Evolutionary conservation across 768 basidiomycete genomes (phyloP).

Genomic region (Russula lepida): DNA sequence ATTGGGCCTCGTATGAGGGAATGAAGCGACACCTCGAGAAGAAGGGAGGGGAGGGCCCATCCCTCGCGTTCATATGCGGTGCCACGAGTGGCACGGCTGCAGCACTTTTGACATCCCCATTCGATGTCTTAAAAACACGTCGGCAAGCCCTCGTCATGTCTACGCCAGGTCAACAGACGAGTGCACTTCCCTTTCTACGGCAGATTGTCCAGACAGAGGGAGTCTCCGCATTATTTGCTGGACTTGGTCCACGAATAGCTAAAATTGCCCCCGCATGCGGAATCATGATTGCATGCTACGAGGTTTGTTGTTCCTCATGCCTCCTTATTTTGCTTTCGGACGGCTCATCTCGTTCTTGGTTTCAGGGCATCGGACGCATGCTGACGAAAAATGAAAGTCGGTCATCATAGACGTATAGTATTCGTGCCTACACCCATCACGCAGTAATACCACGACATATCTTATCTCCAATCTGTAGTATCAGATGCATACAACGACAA

Average conservation of each 20-base stretch:
- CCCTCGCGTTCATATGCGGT: slow-evolving; percentile 81
- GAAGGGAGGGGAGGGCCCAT: slow-evolving; percentile 47
- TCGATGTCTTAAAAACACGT: slow-evolving; percentile 94
- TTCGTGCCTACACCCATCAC: neutral
- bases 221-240: slow-evolving; percentile 66
- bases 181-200: slow-evolving; percentile 55
- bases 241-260: slow-evolving; percentile 76
- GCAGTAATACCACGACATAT: slow-evolving; percentile 7
- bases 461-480: neutral
- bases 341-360: slow-evolving; percentile 14
- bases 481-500: neutral
- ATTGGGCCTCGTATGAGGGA: slow-evolving; percentile 93
- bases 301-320: slow-evolving; percentile 41
- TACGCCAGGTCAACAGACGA: slow-evolving; percentile 30
- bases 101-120: slow-evolving; percentile 85
- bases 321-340: neutral
- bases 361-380: slow-evolving; percentile 51
- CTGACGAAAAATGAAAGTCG: slow-evolving; percentile 32
- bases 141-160: slow-evolving; percentile 79
- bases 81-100: slow-evolving; percentile 82
- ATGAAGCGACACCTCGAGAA: slow-evolving; percentile 58
- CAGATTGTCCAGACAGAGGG: slow-evolving; percentile 79
- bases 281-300: slow-evolving; percentile 95
- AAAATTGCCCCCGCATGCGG: slow-evolving; percentile 98
- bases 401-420: slow-evolving; percentile 12